Conservation (phyloP, 1,139 yeast species). For the Protomyces macrosporus region DNA sequence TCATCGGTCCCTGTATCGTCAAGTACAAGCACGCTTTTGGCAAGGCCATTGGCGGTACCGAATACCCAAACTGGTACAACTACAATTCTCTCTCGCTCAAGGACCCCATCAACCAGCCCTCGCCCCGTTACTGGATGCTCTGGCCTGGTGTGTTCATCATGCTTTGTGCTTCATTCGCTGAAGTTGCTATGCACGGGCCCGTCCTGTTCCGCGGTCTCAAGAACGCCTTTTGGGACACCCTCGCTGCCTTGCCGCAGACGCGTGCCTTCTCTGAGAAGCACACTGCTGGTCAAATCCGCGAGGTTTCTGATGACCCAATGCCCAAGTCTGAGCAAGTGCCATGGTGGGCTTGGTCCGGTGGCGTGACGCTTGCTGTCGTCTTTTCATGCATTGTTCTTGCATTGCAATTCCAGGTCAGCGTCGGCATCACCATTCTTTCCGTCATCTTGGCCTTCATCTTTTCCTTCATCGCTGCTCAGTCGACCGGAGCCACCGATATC, state of each 20-base stretch:
- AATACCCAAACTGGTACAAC: constrained; percentile 5
- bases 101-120: constrained; percentile 15
- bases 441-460: constrained; percentile 24
- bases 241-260: constrained; percentile 10
- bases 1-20: constrained; percentile 23
- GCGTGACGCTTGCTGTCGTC: constrained; percentile 13
- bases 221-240: constrained; percentile 8
- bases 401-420: constrained; percentile 19
- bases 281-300: not conserved
- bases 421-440: constrained; percentile 24
- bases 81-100: constrained; percentile 18
- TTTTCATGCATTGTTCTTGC: constrained; percentile 27
- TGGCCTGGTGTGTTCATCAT: constrained; percentile 28
- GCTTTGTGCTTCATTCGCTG: constrained; percentile 29
- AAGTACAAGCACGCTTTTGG: constrained; percentile 12
- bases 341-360: constrained; percentile 25
- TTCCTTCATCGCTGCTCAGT: constrained; percentile 28
- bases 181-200: constrained; percentile 24
- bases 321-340: constrained; percentile 25
- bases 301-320: constrained; percentile 13
- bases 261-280: constrained; percentile 13
- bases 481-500: constrained; percentile 27
- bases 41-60: constrained; percentile 1
- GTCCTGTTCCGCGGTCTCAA: constrained; percentile 17
- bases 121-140: constrained; percentile 28